A percentile compares a stretch with the other conserved stretches of the same genome.
These are phyloP conservation scores for Melastoma candidum DNA, from an alignment of 441 rosid genomes.

Conservation along the genomic window DNA sequence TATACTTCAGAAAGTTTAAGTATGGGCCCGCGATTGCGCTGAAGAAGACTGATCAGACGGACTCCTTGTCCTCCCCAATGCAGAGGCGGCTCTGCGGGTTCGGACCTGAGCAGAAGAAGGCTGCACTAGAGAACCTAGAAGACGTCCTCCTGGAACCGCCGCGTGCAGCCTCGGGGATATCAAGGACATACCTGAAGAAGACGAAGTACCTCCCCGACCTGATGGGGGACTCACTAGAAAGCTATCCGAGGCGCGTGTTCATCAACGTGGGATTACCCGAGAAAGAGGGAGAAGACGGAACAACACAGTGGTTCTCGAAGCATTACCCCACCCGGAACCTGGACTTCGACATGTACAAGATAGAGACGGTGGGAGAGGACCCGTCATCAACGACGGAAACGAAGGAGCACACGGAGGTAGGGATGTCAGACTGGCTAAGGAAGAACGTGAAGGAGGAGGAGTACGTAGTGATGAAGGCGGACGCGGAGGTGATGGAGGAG, in stretches of 20 bases:
- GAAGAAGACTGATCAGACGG: slow-evolving; percentile 30
- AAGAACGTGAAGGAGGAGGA: slow-evolving; percentile 48
- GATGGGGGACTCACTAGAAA: slow-evolving; percentile 47
- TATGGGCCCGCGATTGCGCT: slow-evolving; percentile 27
- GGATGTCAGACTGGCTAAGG: slow-evolving; percentile 56
- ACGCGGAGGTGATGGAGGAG: slow-evolving; percentile 65
- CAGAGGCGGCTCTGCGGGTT: slow-evolving; percentile 30
- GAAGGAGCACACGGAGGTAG: slow-evolving; percentile 22
- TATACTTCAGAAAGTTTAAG: slow-evolving; percentile 33
- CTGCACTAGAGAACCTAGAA: slow-evolving; percentile 51
- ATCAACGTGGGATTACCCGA: slow-evolving; percentile 46
- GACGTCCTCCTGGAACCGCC: slow-evolving; percentile 81
- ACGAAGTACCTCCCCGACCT: slow-evolving; percentile 52
- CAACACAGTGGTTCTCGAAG: slow-evolving; percentile 50
- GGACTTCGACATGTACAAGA: slow-evolving; percentile 61
- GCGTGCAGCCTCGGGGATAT: slow-evolving; percentile 46
- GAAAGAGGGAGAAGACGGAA: slow-evolving; percentile 33
- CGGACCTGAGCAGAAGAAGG: slow-evolving; percentile 32
- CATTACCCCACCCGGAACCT: slow-evolving; percentile 61
- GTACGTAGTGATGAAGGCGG: slow-evolving; percentile 79
- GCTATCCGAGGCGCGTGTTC: slow-evolving; percentile 55
- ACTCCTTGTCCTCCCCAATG: not conserved
- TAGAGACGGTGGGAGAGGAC: slow-evolving; percentile 46
- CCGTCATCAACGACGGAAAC: not conserved
- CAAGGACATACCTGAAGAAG: slow-evolving; percentile 45